Base-by-base conservation (phyloP, 257 asterid genomes). In the Primulina tabacum region DNA sequence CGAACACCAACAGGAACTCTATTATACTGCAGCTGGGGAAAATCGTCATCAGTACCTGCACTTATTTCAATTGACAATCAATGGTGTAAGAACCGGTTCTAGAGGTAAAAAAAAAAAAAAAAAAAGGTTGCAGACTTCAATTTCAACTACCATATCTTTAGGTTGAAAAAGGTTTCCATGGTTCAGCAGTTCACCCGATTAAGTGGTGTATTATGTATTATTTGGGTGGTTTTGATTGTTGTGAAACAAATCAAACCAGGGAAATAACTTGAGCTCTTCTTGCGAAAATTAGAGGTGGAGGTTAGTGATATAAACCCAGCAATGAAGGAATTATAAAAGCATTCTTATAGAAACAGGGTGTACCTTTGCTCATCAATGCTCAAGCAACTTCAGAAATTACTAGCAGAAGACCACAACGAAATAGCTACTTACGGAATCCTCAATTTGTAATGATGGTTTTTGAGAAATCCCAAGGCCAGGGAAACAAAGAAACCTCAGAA, bases 21-120 rank as follows among this genome's bases (percentile, higher is more conserved):
- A 77, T 59, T 77, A 73, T 81, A 81, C 68, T 74, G 79, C 77
- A 77, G 72, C 75, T 71, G 83, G 59, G 84, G 87, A 67, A 71
- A 79, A 78, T 84, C 92, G 80, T 84, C 87, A 76, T 75, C 88
- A 71, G 83, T 84, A 60, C 84, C 87, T 79, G 78, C 70, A 81
- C 66, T 75, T 68, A 58, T 71, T 71, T 76, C 58, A 56, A 67
- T 62, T 10, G n/a, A 70, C 62, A 52, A 26, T 16, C 32, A 30
- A 21, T n/a, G 65, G 56, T 50, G 56, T 16, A 16, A 14, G 8
- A 50, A 50, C 14, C 20, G 14, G 20, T 50, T 53, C 57, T 16
- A 55, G 1, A 20, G 38, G 63, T 14, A 53, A 17, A 32, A 9
- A n/a, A n/a, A n/a, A n/a, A n/a, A n/a, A n/a, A n/a, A n/a, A n/a